phyloP scores from a whole-genome alignment of 2,329 filamentous ascomycete genomes.

The Thelonectria rubi region DNA sequence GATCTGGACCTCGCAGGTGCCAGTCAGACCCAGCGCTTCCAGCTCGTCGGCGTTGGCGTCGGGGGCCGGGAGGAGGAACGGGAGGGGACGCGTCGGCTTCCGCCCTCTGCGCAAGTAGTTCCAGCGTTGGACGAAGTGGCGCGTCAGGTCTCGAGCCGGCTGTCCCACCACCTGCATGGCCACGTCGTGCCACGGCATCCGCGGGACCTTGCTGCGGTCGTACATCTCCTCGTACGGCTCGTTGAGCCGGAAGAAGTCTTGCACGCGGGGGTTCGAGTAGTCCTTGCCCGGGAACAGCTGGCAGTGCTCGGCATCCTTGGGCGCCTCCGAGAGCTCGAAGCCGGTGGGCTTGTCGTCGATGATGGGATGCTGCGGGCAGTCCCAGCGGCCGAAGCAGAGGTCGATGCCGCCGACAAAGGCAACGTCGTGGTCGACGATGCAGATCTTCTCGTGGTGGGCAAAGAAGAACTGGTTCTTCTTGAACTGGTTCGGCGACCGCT shows the following conservation, averaged over 20 bases:
- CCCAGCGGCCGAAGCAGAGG: conserved; percentile 96
- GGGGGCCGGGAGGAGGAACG: conserved; percentile 90
- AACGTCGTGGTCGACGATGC: conserved; percentile 93
- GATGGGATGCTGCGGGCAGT: conserved; percentile 90
- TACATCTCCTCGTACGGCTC: conserved; percentile 99
- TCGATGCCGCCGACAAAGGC: conserved; percentile 97
- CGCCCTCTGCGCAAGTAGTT: conserved; percentile 94
- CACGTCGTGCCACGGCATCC: conserved; percentile 99
- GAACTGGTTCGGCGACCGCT: conserved; percentile 96
- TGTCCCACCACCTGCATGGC: conserved; percentile 98
- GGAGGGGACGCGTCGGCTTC: conserved; percentile 91
- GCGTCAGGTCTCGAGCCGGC: conserved; percentile 89
- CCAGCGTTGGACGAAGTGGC: conserved; percentile 98
- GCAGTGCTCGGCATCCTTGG: conserved; percentile 91
- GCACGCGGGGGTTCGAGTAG: conserved; percentile 94
- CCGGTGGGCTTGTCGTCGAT: conserved; percentile 95
- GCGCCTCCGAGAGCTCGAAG: conserved; percentile 79
- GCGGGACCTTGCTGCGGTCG: conserved; percentile 83
- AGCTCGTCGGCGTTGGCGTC: conserved; percentile 89
- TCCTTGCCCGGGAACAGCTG: conserved; percentile 98
- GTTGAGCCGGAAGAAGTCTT: conserved; percentile 92
- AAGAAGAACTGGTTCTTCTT: conserved; percentile 99
- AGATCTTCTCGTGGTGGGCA: conserved; percentile 98
- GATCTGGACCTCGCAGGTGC: conserved; percentile 96
- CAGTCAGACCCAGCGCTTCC: conserved; percentile 85